Evolutionary conservation across 306 rosid species (phyloP), one percentile per base, ranked within the genome.

Genomic region (Leucaena leucocephala): DNA sequence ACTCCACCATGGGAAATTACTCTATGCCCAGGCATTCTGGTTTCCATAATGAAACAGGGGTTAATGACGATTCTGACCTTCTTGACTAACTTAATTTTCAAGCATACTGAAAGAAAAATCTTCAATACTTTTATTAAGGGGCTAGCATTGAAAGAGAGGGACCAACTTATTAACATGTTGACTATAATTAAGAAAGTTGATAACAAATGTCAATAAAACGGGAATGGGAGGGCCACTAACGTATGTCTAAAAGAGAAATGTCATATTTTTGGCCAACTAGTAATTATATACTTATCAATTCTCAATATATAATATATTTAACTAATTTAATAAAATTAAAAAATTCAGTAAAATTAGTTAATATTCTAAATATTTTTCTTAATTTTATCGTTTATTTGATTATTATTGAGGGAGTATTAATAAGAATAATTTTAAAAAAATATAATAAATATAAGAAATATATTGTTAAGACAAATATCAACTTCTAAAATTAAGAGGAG

Each of bases 111-210:
- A 4, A 1, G 2, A n/a, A 11, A 34, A 3, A 8, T 21, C 22
- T 59, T 38, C 36, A 33, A 34, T 63, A 35, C 15, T 35, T 61
- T 6, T 63, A 15, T 1, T 21, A 62, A 11, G 19, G 19, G 13
- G 68, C 39, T 59, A 78, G 44, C 42, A 71, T 80, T 71, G 84
- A 80, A 80, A 82, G 65, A 27, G 27, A 74, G 70, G 9, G 9
- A 14, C 19, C 43, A 4, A 2, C 80, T 65, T 78, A 81, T 27
- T 70, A 54, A 49, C 55, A 72, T 74, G 85, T 73, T 67, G 86
- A 38, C 82, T 63, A 27, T 27, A 48, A 59, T 34, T 63, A 17
- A 13, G 39, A 59, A 40, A 59, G 58, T 50, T 82, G 74, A 81
- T 35, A 3, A 63, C 43, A 63, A 63, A 63, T 35, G 44, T 15